phyloP scores from a whole-genome alignment of 164 flowering plant genomes.

The Stephania cephalantha region DNA sequence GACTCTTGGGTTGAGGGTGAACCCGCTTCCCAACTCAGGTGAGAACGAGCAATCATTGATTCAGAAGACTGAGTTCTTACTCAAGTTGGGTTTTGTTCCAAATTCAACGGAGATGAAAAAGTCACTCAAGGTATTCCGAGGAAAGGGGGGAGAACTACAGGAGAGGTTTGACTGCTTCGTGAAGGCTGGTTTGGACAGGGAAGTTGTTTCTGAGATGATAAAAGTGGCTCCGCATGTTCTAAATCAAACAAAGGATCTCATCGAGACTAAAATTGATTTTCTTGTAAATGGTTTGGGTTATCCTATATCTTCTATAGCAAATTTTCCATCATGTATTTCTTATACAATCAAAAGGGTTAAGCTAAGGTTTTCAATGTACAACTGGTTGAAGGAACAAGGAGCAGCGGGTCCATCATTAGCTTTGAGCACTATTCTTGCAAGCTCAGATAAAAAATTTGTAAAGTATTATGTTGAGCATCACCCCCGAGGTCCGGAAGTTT shows the following conservation, averaged over 20 bases:
- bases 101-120: slow-evolving; percentile 41
- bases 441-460: slow-evolving; percentile 38
- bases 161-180: slow-evolving; percentile 65
- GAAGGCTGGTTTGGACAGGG: slow-evolving; percentile 42
- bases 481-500: slow-evolving; percentile 51
- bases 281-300: slow-evolving; percentile 50
- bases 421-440: slow-evolving; percentile 37
- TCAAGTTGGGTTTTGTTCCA: slow-evolving; percentile 47
- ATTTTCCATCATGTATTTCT: slow-evolving; percentile 41
- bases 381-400: slow-evolving; percentile 53
- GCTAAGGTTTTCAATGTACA: slow-evolving; percentile 46
- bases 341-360: slow-evolving; percentile 36
- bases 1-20: slow-evolving; percentile 34
- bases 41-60: slow-evolving; percentile 18
- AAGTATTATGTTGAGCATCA: slow-evolving; percentile 37
- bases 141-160: slow-evolving; percentile 53
- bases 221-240: slow-evolving; percentile 52
- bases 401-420: slow-evolving; percentile 29
- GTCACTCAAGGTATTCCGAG: slow-evolving; percentile 51
- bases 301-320: slow-evolving; percentile 38
- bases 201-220: slow-evolving; percentile 45
- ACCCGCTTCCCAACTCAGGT: slow-evolving; percentile 24
- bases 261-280: slow-evolving; percentile 46
- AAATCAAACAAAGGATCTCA: slow-evolving; percentile 35
- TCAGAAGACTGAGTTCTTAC: slow-evolving; percentile 45